Evolutionary conservation across 2,329 filamentous ascomycete species (phyloP).

Genomic region (Fusarium caatingaense): DNA sequence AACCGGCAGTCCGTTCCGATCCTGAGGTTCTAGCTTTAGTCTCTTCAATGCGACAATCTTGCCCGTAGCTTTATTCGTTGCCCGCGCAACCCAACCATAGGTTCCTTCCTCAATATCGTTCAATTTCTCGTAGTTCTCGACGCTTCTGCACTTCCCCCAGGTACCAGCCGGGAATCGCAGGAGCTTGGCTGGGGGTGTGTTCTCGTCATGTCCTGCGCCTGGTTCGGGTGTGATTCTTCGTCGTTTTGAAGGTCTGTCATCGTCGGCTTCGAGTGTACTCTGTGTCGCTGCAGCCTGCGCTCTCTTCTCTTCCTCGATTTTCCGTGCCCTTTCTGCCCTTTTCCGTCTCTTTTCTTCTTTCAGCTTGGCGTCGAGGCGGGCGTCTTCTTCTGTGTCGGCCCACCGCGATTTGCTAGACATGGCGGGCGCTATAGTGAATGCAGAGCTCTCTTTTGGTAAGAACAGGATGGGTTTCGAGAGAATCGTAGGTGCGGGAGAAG

Average conservation of each 20-base stretch:
- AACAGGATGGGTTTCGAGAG: neutral
- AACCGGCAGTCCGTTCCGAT: slow-evolving; percentile 82
- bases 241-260: slow-evolving; percentile 68
- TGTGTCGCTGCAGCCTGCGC: slow-evolving; percentile 51
- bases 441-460: neutral
- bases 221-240: slow-evolving; percentile 66
- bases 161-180: slow-evolving; percentile 75
- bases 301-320: slow-evolving; percentile 63
- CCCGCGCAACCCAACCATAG: slow-evolving; percentile 93
- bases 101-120: slow-evolving; percentile 98
- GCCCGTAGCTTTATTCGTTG: slow-evolving; percentile 77
- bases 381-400: slow-evolving; percentile 87
- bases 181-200: slow-evolving; percentile 60
- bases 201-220: slow-evolving; percentile 43
- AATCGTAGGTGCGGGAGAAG: no score
- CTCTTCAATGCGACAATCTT: slow-evolving; percentile 92
- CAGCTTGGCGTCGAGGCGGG: slow-evolving; percentile 75
- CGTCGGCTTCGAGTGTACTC: slow-evolving; percentile 29
- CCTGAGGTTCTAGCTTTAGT: slow-evolving; percentile 85
- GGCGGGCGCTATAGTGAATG: slow-evolving; percentile 4
- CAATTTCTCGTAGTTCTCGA: slow-evolving; percentile 89
- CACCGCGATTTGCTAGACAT: slow-evolving; percentile 84
- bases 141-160: slow-evolving; percentile 79
- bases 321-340: slow-evolving; percentile 84
- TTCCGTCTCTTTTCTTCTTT: slow-evolving; percentile 90